A percentile compares a stretch with the other conserved stretches of the same genome.
phyloP scores from a whole-genome alignment of 1,284 basidiomycete genomes.

The Phylloporus sp. region DNA sequence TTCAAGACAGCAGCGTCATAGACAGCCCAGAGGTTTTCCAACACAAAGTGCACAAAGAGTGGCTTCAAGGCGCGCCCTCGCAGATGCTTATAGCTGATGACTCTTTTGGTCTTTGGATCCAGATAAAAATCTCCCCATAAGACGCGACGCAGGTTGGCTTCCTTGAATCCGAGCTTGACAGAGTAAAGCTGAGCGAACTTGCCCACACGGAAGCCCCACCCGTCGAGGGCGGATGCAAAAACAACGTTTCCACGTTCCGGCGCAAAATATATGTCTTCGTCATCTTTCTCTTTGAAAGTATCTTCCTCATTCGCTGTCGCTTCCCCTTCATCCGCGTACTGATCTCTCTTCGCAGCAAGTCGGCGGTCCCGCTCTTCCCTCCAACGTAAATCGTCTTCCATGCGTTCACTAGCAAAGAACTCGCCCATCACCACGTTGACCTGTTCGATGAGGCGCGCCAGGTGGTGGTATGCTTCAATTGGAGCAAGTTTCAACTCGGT shows the following conservation, averaged over 20 bases:
- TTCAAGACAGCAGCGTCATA: slow-evolving; percentile 89
- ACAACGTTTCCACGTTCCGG: slow-evolving; percentile 96
- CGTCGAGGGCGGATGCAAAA: slow-evolving; percentile 96
- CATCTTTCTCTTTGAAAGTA: slow-evolving; percentile 91
- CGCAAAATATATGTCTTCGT: slow-evolving; percentile 97
- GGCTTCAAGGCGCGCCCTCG: slow-evolving; percentile 90
- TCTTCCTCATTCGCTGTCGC: slow-evolving; percentile 63
- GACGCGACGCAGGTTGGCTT: slow-evolving; percentile 85
- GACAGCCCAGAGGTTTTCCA: slow-evolving; percentile 98
- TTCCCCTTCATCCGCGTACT: slow-evolving; percentile 71
- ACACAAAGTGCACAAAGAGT: slow-evolving; percentile 97
- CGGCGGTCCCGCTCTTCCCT: slow-evolving; percentile 89
- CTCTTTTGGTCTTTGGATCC: slow-evolving; percentile 94
- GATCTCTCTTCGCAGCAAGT: slow-evolving; percentile 76
- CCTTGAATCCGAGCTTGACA: slow-evolving; percentile 90
- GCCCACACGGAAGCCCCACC: slow-evolving; percentile 96
- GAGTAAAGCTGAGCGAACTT: slow-evolving; percentile 96
- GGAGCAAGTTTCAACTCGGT: slow-evolving; percentile 94
- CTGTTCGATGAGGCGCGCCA: slow-evolving; percentile 93
- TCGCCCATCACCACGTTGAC: slow-evolving; percentile 98
- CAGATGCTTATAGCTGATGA: slow-evolving; percentile 91
- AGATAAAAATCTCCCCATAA: slow-evolving; percentile 99
- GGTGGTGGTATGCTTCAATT: slow-evolving; percentile 93
- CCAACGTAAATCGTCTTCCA: slow-evolving; percentile 97
- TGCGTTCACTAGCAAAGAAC: slow-evolving; percentile 95